Conservation (phyloP, 371 early-diverging fungal species). For the Basidiobolus meristosporus region DNA sequence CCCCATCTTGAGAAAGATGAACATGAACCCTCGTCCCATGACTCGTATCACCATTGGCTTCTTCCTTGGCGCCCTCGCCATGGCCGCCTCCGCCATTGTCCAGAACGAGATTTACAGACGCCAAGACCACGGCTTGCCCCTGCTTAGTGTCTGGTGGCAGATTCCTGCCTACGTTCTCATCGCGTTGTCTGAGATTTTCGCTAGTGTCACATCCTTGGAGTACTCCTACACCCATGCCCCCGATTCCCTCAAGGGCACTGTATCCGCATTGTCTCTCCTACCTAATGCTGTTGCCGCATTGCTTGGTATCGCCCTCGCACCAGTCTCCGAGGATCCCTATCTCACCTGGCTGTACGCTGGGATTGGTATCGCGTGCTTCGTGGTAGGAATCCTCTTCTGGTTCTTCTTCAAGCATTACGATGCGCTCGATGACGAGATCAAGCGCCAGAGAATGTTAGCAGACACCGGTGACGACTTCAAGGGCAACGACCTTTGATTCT, state of each 20-base stretch:
- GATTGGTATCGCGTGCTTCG: conserved; percentile 19
- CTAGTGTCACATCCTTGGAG: conserved; percentile 55
- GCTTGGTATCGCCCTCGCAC: conserved; percentile 40
- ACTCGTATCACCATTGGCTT: conserved; percentile 53
- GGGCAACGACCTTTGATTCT: too few species aligned
- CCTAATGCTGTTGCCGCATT: conserved; percentile 43
- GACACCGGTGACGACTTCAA: too few species aligned
- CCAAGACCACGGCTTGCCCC: conserved; percentile 10
- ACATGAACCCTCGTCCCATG: conserved; percentile 42
- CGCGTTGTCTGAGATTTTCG: conserved; percentile 32
- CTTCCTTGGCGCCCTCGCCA: conserved; percentile 31
- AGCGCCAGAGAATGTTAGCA: too few species aligned
- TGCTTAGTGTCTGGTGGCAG: conserved; percentile 38
- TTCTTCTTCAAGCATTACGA: conserved; percentile 9
- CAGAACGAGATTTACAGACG: conserved; percentile 41
- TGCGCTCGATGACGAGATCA: conserved; percentile 1
- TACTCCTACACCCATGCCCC: conserved; percentile 62
- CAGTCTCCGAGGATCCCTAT: conserved; percentile 41
- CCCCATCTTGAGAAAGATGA: conserved; percentile 36
- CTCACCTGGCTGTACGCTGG: conserved; percentile 40
- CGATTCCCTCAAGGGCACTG: conserved; percentile 47
- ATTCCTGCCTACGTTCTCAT: conserved; percentile 45
- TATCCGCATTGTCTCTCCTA: conserved; percentile 47
- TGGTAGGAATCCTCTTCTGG: conserved; percentile 14
- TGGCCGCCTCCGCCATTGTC: conserved; percentile 46